Conservation (phyloP, 331 rosid species). For the Acacia pycnantha region DNA sequence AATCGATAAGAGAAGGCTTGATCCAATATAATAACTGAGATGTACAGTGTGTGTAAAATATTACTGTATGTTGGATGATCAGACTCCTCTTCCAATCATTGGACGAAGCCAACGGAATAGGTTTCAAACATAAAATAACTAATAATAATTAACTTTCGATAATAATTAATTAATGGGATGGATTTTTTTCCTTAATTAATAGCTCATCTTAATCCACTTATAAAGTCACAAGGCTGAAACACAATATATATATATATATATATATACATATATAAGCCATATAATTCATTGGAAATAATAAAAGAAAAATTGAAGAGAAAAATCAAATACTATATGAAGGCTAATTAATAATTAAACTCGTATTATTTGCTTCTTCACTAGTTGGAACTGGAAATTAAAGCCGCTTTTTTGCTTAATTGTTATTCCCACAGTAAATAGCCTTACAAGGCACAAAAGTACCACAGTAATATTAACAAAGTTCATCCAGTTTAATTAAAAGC, state of each 20-base stretch:
- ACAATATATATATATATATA: no score
- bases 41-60: not conserved
- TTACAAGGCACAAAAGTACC: not conserved
- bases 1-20: not conserved
- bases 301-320: not conserved
- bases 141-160: not conserved
- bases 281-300: not conserved
- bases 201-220: not conserved
- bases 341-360: not conserved
- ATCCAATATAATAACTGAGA: not conserved
- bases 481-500: not conserved
- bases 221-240: no score
- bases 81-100: not conserved
- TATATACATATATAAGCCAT: not conserved
- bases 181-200: no score
- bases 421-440: conserved; percentile 10
- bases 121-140: not conserved
- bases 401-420: not conserved
- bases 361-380: not conserved
- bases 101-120: not conserved
- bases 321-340: not conserved
- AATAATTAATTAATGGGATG: not conserved
- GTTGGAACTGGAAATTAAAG: not conserved
- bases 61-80: not conserved
- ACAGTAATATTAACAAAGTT: conserved; percentile 2